Evolutionary conservation across 2,329 filamentous ascomycete species (phyloP).

Genomic region (Nannizzia gypsea): DNA sequence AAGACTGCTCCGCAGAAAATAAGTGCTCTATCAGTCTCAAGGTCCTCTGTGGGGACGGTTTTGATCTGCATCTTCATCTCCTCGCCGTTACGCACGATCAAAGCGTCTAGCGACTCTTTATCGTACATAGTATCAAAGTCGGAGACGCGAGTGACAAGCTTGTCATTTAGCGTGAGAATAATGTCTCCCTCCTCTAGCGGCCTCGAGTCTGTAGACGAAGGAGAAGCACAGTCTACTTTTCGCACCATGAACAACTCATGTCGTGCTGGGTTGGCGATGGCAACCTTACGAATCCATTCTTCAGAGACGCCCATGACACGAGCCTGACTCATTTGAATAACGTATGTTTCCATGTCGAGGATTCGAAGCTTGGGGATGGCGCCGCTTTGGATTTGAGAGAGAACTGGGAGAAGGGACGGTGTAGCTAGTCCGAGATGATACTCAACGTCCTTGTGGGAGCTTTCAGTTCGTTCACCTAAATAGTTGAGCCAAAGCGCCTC

Average conservation of each 20-base stretch:
- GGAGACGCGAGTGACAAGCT: conserved; percentile 82
- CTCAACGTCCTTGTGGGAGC: conserved; percentile 78
- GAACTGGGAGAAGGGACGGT: conserved; percentile 76
- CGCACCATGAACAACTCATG: conserved; percentile 98
- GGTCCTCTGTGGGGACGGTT: conserved; percentile 76
- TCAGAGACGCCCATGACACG: conserved; percentile 95
- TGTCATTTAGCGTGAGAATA: conserved; percentile 77
- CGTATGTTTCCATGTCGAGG: conserved; percentile 84
- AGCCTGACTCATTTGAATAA: conserved; percentile 93
- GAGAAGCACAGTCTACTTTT: conserved; percentile 60
- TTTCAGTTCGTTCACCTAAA: conserved; percentile 71
- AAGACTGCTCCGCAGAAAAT: conserved; percentile 92
- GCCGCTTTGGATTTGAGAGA: conserved; percentile 67
- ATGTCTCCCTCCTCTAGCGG: conserved; percentile 82
- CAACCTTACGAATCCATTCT: conserved; percentile 86
- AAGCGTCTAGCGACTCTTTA: conserved; percentile 66
- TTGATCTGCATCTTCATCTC: conserved; percentile 66
- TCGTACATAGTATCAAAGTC: conserved; percentile 97
- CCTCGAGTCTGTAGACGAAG: conserved; percentile 36
- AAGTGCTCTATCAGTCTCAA: conserved; percentile 85
- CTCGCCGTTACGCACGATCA: conserved; percentile 74
- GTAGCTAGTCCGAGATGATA: conserved; percentile 90
- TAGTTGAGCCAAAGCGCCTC: conserved; percentile 96
- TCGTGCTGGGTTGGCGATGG: conserved; percentile 74
- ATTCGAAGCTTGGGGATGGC: conserved; percentile 73